Conservation (phyloP, 306 rosid species). For the barrel medic (Medicago truncatula) region DNA sequence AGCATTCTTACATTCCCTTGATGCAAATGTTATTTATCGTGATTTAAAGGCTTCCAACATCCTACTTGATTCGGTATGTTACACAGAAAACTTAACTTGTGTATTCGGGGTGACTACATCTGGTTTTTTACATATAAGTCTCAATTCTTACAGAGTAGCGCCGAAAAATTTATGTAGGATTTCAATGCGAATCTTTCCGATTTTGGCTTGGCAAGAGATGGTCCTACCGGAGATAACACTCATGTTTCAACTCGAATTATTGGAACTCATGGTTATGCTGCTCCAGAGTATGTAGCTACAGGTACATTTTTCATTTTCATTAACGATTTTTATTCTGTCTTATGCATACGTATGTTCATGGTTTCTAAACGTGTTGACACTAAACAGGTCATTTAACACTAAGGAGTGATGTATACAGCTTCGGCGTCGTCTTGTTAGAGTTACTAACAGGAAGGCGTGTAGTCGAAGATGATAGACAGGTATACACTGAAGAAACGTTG, state of each 20-base stretch:
- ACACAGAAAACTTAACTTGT: slow-evolving; percentile 26
- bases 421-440: slow-evolving; percentile 83
- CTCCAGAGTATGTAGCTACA: slow-evolving; percentile 96
- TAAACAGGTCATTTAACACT: slow-evolving; percentile 84
- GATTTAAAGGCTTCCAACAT: slow-evolving; percentile 95
- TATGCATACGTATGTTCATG: not conserved
- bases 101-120: not conserved
- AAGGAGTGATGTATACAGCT: slow-evolving; percentile 91
- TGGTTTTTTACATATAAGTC: slow-evolving; percentile 20
- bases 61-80: slow-evolving; percentile 82
- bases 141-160: slow-evolving; percentile 37
- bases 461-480: slow-evolving; percentile 55
- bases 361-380: not conserved
- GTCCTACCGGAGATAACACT: slow-evolving; percentile 96
- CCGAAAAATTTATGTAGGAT: slow-evolving; percentile 53
- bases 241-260: slow-evolving; percentile 92
- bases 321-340: too few relatives aligned
- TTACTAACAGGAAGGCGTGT: slow-evolving; percentile 77
- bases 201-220: slow-evolving; percentile 97
- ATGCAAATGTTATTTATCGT: slow-evolving; percentile 84
- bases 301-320: slow-evolving; percentile 53
- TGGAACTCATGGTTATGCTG: slow-evolving; percentile 96
- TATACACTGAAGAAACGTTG: slow-evolving; percentile 64
- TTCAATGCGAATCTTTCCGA: slow-evolving; percentile 88
- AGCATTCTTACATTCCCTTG: slow-evolving; percentile 73